Evolutionary conservation across 23 red algal species (phyloP).

Genomic region (Chondrus crispus): DNA sequence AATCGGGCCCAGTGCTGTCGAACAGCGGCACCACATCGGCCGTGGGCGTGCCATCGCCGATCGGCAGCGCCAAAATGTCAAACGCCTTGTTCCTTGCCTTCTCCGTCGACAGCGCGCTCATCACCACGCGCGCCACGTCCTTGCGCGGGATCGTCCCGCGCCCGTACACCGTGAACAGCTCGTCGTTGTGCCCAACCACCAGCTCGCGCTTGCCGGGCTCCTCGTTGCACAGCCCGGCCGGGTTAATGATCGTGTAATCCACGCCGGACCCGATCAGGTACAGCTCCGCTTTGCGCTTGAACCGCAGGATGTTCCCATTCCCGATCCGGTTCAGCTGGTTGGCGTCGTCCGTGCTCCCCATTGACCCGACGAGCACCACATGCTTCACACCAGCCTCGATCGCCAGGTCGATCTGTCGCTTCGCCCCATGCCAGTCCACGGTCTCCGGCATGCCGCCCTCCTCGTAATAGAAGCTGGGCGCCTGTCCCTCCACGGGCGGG

Average conservation of each 20-base stretch:
- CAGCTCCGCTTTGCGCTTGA: slow-evolving; percentile 72
- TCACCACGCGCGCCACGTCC: slow-evolving; percentile 73
- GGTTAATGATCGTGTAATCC: slow-evolving; percentile 78
- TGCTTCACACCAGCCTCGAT: slow-evolving; percentile 63
- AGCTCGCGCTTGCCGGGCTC: slow-evolving; percentile 38
- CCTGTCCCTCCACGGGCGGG: slow-evolving; percentile 26
- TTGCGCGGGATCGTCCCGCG: slow-evolving; percentile 52
- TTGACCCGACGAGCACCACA: slow-evolving; percentile 63
- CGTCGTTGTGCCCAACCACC: slow-evolving; percentile 56
- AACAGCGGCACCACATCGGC: slow-evolving; percentile 28
- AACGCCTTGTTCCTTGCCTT: slow-evolving; percentile 69
- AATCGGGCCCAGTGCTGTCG: slow-evolving; percentile 11
- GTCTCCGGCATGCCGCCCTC: slow-evolving; percentile 53
- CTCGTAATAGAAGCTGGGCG: slow-evolving; percentile 54
- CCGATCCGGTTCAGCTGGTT: slow-evolving; percentile 78
- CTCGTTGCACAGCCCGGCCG: slow-evolving; percentile 65
- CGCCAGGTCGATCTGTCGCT: slow-evolving; percentile 73
- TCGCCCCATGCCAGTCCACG: slow-evolving; percentile 56
- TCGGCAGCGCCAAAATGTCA: slow-evolving; percentile 46
- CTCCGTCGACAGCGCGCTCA: slow-evolving; percentile 40
- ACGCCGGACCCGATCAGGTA: slow-evolving; percentile 74
- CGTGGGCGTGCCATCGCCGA: slow-evolving; percentile 51
- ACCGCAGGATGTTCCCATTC: slow-evolving; percentile 80
- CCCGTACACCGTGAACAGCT: slow-evolving; percentile 52
- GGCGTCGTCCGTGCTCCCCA: slow-evolving; percentile 61